These are phyloP conservation scores for Rubus parviflorus DNA, from an alignment of 306 rosid genomes.

Conservation along the genomic window DNA sequence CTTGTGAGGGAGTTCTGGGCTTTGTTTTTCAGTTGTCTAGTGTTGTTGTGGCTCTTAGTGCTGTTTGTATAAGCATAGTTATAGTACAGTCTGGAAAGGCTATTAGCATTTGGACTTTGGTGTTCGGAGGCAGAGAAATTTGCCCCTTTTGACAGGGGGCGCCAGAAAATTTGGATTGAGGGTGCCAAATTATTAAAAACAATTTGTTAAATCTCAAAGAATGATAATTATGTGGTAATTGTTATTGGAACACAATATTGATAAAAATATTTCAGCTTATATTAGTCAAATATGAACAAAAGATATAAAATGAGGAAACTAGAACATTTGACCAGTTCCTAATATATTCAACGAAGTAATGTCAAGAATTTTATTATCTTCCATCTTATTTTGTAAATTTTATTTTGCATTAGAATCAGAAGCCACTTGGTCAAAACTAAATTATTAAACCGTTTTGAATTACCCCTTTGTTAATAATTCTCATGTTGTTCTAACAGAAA, in stretches of 20 bases:
- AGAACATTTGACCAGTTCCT: background rate
- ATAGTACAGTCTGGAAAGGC: background rate
- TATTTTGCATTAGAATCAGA: background rate
- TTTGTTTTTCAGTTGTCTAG: background rate
- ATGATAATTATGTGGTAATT: background rate
- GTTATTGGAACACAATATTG: background rate
- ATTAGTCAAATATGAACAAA: background rate
- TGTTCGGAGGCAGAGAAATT: background rate
- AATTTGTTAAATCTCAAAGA: background rate
- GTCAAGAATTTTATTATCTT: background rate
- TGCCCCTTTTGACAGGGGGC: background rate
- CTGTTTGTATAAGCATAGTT: background rate
- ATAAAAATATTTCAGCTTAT: background rate
- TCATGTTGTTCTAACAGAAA: too few relatives aligned
- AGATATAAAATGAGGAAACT: background rate
- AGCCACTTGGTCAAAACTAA: background rate
- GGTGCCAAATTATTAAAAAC: conserved; percentile 1
- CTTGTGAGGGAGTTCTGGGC: background rate
- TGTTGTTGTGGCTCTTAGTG: background rate
- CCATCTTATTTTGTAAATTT: background rate
- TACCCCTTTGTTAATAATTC: background rate
- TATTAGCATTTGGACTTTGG: background rate
- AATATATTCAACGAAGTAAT: background rate
- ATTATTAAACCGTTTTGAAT: background rate
- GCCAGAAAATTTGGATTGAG: background rate